phyloP scores from a whole-genome alignment of 768 basidiomycete species.

The Lentinula lateritia region DNA sequence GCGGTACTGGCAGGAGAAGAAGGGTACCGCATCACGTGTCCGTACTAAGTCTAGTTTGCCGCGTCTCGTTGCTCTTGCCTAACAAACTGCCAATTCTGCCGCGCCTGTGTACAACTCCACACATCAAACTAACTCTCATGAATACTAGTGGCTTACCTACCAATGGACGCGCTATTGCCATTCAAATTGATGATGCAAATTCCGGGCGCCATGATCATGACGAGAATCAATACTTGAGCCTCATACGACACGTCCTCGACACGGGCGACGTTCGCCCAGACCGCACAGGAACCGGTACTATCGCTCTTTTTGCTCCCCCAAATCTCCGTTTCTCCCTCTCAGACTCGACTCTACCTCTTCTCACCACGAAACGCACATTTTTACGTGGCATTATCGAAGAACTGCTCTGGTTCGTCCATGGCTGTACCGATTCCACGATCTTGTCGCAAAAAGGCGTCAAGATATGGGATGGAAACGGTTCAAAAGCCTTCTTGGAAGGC shows the following conservation, averaged over 20 bases:
- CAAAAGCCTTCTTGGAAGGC: slow-evolving; percentile 77
- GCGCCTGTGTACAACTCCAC: too few relatives aligned
- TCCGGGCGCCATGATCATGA: slow-evolving; percentile 42
- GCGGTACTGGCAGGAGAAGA: too few relatives aligned
- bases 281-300: slow-evolving; percentile 91
- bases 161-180: background rate
- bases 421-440: slow-evolving; percentile 73
- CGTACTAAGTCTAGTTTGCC: too few relatives aligned
- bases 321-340: slow-evolving; percentile 85
- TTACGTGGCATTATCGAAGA: slow-evolving; percentile 89
- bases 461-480: slow-evolving; percentile 98
- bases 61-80: too few relatives aligned
- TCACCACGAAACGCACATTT: slow-evolving; percentile 96
- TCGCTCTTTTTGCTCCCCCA: slow-evolving; percentile 89
- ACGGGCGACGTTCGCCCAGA: slow-evolving; percentile 79
- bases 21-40: too few relatives aligned
- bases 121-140: background rate
- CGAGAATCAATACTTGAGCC: slow-evolving; percentile 83
- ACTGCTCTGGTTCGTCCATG: slow-evolving; percentile 89
- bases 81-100: too few relatives aligned
- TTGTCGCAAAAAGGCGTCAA: slow-evolving; percentile 81
- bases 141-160: background rate
- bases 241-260: slow-evolving; percentile 72
- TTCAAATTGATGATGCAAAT: background rate
- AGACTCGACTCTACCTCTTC: slow-evolving; percentile 70